Conservation (phyloP, 345 rosid species). For the Leavenworthia alabamica region DNA sequence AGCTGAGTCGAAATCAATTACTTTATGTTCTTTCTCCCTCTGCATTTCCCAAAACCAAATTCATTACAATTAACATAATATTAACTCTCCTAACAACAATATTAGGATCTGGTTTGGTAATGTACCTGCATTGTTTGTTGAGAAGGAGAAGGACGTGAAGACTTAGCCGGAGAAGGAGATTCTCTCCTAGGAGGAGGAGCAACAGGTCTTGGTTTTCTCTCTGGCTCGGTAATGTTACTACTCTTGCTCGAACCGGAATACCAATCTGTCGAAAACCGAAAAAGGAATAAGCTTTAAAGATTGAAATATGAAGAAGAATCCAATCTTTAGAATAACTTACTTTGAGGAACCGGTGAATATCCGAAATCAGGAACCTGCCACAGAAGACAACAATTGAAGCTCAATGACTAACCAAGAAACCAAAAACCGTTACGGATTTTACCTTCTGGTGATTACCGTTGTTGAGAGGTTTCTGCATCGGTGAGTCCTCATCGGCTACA, state of each 20-base stretch:
- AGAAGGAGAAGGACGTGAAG: conserved; percentile 46
- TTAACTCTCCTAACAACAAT: neutral
- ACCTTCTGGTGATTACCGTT: conserved; percentile 67
- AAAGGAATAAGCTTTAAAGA: conserved; percentile 15
- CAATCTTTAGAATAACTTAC: conserved; percentile 5
- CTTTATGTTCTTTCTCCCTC: conserved; percentile 68
- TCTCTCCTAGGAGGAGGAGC: conserved; percentile 46
- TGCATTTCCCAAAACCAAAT: conserved; percentile 29
- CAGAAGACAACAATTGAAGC: conserved; percentile 26
- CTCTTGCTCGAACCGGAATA: conserved; percentile 72
- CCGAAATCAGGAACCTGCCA: conserved; percentile 42
- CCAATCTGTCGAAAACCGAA: conserved; percentile 45
- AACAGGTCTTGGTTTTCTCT: conserved; percentile 51
- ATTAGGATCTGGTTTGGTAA: neutral
- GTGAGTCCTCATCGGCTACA: conserved; percentile 85
- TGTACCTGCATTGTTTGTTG: conserved; percentile 53
- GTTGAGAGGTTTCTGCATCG: conserved; percentile 61
- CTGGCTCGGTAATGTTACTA: conserved; percentile 56
- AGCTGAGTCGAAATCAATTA: conserved; percentile 52
- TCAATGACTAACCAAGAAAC: conserved; percentile 32
- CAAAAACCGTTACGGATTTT: conserved; percentile 2
- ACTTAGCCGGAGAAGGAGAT: conserved; percentile 42
- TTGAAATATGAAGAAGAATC: neutral
- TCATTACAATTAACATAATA: neutral
- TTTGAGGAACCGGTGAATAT: conserved; percentile 33